Conservation (phyloP, 148 eudicot species). For the Vaccinium darrowii region DNA sequence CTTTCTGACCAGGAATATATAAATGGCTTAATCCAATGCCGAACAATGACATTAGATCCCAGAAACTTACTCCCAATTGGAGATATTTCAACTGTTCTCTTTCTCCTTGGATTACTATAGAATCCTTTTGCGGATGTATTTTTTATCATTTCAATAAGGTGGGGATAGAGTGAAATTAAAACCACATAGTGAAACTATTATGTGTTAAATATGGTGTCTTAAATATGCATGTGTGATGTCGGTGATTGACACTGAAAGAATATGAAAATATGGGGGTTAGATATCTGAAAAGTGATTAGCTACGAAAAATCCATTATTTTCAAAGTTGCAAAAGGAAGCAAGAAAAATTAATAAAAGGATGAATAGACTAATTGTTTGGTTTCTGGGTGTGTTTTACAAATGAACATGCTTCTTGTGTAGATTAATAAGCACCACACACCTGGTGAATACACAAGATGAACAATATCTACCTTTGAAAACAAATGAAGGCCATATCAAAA, state of each 20-base stretch:
- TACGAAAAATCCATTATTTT: not conserved
- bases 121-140: not conserved
- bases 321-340: not conserved
- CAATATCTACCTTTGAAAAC: not conserved
- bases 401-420: not conserved
- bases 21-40: not conserved
- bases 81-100: not conserved
- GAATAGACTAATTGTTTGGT: not conserved
- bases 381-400: not conserved
- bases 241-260: not conserved
- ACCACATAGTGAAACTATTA: not conserved
- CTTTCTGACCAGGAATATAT: not conserved
- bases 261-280: not conserved
- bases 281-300: not conserved
- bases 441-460: not conserved
- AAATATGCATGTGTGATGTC: no score
- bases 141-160: not conserved
- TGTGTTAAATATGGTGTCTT: not conserved
- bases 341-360: not conserved
- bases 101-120: not conserved
- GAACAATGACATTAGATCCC: not conserved
- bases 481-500: not conserved
- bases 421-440: not conserved
- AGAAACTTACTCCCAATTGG: not conserved
- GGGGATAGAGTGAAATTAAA: not conserved